These are phyloP conservation scores for Dactylorhiza incarnata DNA, from an alignment of 106 monocot genomes.

Conservation along the genomic window DNA sequence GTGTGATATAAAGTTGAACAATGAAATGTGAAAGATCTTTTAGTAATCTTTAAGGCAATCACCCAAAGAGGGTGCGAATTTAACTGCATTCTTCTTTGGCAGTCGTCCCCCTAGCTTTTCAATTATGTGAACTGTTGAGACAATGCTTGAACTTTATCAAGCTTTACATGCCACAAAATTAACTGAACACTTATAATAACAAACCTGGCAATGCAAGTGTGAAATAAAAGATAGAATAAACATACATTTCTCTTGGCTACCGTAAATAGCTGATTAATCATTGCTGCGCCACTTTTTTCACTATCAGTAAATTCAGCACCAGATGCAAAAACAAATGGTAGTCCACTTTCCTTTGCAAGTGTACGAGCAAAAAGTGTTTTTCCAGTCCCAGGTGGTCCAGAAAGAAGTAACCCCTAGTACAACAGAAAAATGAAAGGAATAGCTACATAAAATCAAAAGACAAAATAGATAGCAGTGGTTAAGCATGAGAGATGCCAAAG, in stretches of 20 bases:
- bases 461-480: not conserved
- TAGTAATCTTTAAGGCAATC: not conserved
- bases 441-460: not conserved
- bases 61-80: not conserved
- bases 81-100: not conserved
- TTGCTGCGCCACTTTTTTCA: constrained; percentile 90
- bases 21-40: not conserved
- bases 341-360: constrained; percentile 81
- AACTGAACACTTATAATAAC: not conserved
- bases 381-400: constrained; percentile 87
- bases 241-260: constrained; percentile 87
- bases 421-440: not conserved
- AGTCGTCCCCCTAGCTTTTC: not conserved
- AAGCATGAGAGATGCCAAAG: not conserved
- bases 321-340: constrained; percentile 91
- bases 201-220: not conserved
- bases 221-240: not conserved
- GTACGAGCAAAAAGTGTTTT: constrained; percentile 89
- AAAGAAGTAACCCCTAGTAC: constrained; percentile 72
- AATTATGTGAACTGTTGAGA: not conserved
- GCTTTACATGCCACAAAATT: not conserved
- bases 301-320: constrained; percentile 92
- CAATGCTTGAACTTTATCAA: not conserved
- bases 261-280: constrained; percentile 77
- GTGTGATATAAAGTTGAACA: not conserved